Conservation (phyloP, 495 filamentous ascomycete species). For the Lasiosphaeria ovina region DNA sequence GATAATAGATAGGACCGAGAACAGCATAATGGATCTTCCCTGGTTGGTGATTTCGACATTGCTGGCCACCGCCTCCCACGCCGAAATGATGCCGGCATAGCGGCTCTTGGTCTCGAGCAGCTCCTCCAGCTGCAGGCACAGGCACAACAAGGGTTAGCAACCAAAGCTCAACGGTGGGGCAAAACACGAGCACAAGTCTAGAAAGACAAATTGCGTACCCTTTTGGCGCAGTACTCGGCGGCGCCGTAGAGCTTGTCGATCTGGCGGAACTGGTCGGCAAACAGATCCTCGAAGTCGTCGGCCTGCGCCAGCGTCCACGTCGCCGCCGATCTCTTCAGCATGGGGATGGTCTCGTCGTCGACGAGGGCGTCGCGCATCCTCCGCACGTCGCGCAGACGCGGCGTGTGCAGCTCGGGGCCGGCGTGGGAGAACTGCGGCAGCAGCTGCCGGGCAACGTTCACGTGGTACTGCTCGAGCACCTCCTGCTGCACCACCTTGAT, state of each 20-base stretch:
- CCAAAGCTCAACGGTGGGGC: neutral
- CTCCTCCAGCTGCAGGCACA: conserved; percentile 5
- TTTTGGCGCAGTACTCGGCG: conserved; percentile 15
- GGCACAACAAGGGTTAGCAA: neutral
- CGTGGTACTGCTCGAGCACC: conserved; percentile 18
- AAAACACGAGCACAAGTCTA: neutral
- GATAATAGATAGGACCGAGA: conserved; percentile 19
- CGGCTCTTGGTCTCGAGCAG: conserved; percentile 17
- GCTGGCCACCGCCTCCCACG: conserved; percentile 19
- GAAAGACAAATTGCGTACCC: neutral
- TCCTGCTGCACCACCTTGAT: conserved; percentile 16
- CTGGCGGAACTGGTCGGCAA: conserved; percentile 15
- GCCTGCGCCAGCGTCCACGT: conserved; percentile 17
- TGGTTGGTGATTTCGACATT: conserved; percentile 16
- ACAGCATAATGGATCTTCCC: conserved; percentile 20
- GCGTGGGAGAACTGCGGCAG: conserved; percentile 12
- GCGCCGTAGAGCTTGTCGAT: conserved; percentile 15
- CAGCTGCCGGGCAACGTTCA: conserved; percentile 12
- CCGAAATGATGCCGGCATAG: conserved; percentile 16
- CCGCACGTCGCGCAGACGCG: conserved; percentile 12
- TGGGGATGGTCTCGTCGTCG: conserved; percentile 2
- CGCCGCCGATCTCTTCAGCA: conserved; percentile 8
- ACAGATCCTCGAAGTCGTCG: conserved; percentile 16
- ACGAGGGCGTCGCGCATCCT: conserved; percentile 11
- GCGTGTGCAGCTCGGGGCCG: conserved; percentile 4